phyloP scores from a whole-genome alignment of 1,284 basidiomycete genomes.

The Ganoderma leucocontextum region DNA sequence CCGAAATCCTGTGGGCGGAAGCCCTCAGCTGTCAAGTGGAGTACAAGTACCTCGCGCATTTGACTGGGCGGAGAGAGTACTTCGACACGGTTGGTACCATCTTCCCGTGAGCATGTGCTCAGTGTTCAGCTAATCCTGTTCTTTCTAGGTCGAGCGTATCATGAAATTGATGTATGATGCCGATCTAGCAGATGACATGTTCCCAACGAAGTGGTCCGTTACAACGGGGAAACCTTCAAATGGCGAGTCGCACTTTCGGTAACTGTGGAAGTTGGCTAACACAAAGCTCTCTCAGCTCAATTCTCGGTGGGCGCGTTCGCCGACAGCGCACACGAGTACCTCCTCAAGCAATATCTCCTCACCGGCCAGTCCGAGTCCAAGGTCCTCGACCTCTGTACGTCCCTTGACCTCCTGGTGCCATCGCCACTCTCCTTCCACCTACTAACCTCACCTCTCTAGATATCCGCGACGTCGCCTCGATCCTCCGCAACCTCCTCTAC shows the following conservation, averaged over 20 bases:
- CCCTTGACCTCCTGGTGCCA: too few relatives aligned
- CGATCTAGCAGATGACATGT: constrained; percentile 60
- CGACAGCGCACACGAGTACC: constrained; percentile 80
- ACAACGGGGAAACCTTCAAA: constrained; percentile 49
- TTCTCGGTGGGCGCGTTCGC: constrained; percentile 69
- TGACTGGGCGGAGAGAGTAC: constrained; percentile 62
- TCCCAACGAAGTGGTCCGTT: constrained; percentile 61
- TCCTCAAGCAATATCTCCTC: constrained; percentile 78
- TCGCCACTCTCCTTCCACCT: constrained; percentile 2
- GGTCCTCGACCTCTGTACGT: constrained; percentile 70
- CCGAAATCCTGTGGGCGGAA: constrained; percentile 49
- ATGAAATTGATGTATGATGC: constrained; percentile 57
- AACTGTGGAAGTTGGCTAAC: background rate
- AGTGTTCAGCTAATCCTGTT: background rate
- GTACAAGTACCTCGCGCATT: constrained; percentile 70
- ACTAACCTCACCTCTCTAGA: constrained; percentile 49
- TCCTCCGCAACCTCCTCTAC: constrained; percentile 72
- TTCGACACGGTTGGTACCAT: constrained; percentile 51
- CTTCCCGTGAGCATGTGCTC: background rate
- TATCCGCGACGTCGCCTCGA: constrained; percentile 63
- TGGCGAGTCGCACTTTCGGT: constrained; percentile 40
- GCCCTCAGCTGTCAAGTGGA: constrained; percentile 65
- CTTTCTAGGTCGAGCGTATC: constrained; percentile 55
- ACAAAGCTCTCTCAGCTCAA: constrained; percentile 22
- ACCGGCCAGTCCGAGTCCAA: constrained; percentile 65